Evolutionary conservation across 306 rosid species (phyloP).

Genomic region (Rosa rugosa): DNA sequence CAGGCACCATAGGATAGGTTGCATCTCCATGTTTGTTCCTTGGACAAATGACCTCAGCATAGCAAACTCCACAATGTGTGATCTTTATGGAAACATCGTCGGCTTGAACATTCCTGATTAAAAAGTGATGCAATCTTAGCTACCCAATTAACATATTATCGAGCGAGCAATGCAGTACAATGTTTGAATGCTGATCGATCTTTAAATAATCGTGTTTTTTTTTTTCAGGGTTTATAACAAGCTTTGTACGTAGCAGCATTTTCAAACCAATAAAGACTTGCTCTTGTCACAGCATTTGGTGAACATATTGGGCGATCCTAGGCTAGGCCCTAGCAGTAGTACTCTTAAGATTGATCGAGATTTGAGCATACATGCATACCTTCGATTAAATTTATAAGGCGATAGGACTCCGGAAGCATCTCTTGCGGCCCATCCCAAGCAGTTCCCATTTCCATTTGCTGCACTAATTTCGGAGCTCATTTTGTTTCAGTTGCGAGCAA

Average conservation of each 20-base stretch:
- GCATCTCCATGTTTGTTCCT: slow-evolving; percentile 52
- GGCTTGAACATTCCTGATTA: slow-evolving; percentile 46
- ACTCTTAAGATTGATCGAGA: not conserved
- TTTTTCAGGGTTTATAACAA: not conserved
- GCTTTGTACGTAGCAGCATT: not conserved
- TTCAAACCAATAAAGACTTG: too few relatives aligned
- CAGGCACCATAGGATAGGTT: slow-evolving; percentile 72
- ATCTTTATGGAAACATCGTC: slow-evolving; percentile 65
- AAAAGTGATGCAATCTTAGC: not conserved
- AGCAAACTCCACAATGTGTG: slow-evolving; percentile 74
- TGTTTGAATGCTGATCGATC: not conserved
- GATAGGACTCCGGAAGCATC: slow-evolving; percentile 24
- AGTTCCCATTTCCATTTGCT: not conserved
- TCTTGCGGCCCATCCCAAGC: slow-evolving; percentile 33
- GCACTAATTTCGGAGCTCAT: slow-evolving; percentile 8
- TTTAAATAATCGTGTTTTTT: not conserved
- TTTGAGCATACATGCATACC: slow-evolving; percentile 1
- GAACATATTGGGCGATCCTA: not conserved
- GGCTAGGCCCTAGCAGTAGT: not conserved
- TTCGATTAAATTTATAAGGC: slow-evolving; percentile 23
- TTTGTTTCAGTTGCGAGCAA: not conserved
- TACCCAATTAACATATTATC: not conserved
- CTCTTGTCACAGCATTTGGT: not conserved
- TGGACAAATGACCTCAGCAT: slow-evolving; percentile 62
- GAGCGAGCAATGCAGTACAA: not conserved